These are phyloP conservation scores for Pleurotus cornucopiae DNA, from an alignment of 768 basidiomycete genomes.

Conservation along the genomic window DNA sequence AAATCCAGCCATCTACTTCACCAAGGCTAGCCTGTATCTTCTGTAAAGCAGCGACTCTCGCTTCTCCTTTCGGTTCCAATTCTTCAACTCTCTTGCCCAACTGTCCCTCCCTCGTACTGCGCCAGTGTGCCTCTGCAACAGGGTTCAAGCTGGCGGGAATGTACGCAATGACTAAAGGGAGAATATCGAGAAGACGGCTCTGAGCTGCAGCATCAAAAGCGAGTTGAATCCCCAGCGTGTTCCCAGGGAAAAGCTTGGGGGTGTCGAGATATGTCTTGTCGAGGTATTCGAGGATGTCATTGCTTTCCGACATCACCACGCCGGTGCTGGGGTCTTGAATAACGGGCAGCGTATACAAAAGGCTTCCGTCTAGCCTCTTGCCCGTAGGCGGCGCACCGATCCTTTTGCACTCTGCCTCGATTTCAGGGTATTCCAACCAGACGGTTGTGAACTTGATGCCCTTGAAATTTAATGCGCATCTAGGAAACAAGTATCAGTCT, in stretches of 20 bases:
- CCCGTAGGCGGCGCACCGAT: constrained; percentile 1
- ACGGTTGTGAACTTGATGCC: background rate
- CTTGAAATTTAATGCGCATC: background rate
- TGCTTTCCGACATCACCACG: background rate
- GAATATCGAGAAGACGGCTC: background rate
- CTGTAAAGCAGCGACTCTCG: background rate
- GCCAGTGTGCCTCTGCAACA: background rate
- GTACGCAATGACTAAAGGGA: background rate
- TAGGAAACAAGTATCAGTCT: background rate
- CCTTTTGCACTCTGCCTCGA: background rate
- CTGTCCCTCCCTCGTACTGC: background rate
- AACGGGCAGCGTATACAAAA: constrained; percentile 1
- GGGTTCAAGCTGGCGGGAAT: background rate
- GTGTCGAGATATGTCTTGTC: background rate
- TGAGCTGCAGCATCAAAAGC: background rate
- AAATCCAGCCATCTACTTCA: background rate
- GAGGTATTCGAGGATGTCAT: constrained; percentile 2
- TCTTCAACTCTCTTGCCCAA: constrained; percentile 1
- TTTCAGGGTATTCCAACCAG: constrained; percentile 3
- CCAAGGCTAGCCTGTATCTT: background rate
- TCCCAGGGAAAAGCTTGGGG: background rate
- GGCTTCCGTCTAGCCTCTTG: background rate
- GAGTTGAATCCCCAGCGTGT: background rate
- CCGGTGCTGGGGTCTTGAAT: background rate
- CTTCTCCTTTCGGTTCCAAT: background rate